Base-by-base conservation (phyloP, 192 early-diverging fungal genomes). In the Mortierella hygrophila region DNA sequence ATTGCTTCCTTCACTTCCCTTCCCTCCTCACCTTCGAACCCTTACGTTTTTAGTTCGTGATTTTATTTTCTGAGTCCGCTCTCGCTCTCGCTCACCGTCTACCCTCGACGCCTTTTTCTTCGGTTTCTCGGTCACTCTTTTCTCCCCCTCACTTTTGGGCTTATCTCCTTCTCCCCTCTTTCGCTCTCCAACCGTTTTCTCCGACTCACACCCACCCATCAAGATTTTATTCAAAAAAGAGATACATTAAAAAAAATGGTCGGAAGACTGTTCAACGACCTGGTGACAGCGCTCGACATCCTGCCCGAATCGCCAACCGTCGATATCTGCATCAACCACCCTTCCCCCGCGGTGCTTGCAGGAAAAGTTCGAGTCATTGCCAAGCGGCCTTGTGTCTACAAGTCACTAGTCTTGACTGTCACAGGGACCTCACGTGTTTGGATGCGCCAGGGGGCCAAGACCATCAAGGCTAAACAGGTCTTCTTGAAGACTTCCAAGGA, bases 281-380 rank as follows among this genome's bases (percentile, higher is more conserved):
- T 85, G 4, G 52, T 85, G 44, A 85, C 83, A 0, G 57, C 78
- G 5, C 75, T 85, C 15, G 83, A 85, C 46, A 76, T 85, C 63
- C 75, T 85, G 47, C 78, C 78, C 11, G 26, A 54, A n/a, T 68
- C 68, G 0, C 6, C 75, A 21, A 79, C 78, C 3, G 68, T 85
- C 70, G 47, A 85, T 49, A 21, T 85, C 46, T 85, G 83, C 11
- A 46, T 76, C 26, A 41, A 76, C 15, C 83, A 80, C 49, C 75
- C 83, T 0, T 72, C 74, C 13, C 75, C 74, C 13, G 71, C 70
- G 4, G 74, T 63, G 35, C 78, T 85, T 79, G 26, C 68, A 3
- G 82, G 82, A 8, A 84, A 84, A 42, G 73, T 84, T 16, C 82
- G 82, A 29, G 71, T 84, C 65, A 79, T 84, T 8, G 73, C 57